A percentile compares a stretch with the other conserved stretches of the same genome.
Conservation (phyloP, 306 rosid species). For the Alnus rubra region DNA sequence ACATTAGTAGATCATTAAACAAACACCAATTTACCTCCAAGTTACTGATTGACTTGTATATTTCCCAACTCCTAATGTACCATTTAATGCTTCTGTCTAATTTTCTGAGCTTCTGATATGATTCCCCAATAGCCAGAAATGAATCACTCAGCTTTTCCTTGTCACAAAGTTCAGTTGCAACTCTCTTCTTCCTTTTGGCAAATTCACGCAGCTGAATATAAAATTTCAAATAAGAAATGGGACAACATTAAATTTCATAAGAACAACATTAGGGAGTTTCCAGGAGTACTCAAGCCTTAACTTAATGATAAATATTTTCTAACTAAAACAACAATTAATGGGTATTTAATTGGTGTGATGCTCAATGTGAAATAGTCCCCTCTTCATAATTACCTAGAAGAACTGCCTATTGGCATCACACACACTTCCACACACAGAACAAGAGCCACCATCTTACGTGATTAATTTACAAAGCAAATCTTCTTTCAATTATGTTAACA, state of each 20-base stretch:
- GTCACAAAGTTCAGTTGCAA: conserved; percentile 72
- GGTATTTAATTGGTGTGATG: not conserved
- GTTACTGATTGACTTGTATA: conserved; percentile 64
- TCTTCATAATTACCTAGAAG: not conserved
- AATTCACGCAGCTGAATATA: conserved; percentile 61
- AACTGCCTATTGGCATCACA: not conserved
- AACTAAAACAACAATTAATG: not conserved
- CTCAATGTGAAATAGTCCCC: too few species aligned
- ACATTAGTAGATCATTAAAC: conserved; percentile 11
- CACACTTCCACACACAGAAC: not conserved
- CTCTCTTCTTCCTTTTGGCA: conserved; percentile 76
- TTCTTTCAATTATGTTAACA: not conserved
- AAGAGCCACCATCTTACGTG: not conserved
- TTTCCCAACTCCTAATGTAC: conserved; percentile 79
- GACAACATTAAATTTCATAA: not conserved
- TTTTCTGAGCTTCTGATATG: conserved; percentile 75
- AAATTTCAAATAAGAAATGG: conserved; percentile 33
- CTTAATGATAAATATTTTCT: too few species aligned
- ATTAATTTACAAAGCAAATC: not conserved
- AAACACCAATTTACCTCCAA: conserved; percentile 60
- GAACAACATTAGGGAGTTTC: conserved; percentile 8
- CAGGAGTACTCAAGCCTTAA: conserved; percentile 26
- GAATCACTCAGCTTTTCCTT: conserved; percentile 73
- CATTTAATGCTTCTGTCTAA: conserved; percentile 74
- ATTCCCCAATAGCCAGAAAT: conserved; percentile 67